These are phyloP conservation scores for Fusarium irregulare DNA, from an alignment of 2,329 filamentous ascomycete species.

Conservation along the genomic window DNA sequence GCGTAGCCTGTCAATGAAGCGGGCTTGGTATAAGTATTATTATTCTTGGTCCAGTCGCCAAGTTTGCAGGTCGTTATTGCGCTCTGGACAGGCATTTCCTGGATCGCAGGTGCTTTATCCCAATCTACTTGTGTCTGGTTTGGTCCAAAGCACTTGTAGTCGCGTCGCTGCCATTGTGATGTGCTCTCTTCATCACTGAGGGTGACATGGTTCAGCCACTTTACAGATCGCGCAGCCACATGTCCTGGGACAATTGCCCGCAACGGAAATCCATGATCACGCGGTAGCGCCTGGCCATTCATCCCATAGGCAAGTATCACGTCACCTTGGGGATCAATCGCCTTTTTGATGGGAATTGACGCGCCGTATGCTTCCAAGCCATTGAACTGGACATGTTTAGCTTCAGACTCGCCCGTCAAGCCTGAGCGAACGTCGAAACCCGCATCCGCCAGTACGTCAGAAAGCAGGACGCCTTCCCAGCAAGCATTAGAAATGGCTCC, in stretches of 20 bases:
- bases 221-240: conserved; percentile 74
- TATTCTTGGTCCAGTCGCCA: conserved; percentile 49
- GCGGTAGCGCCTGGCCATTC: conserved; percentile 72
- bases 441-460: conserved; percentile 67
- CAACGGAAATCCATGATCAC: conserved; percentile 74
- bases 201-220: conserved; percentile 74
- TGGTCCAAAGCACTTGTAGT: conserved; percentile 77
- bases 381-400: conserved; percentile 67
- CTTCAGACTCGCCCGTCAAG: conserved; percentile 51
- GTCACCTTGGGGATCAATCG: conserved; percentile 69
- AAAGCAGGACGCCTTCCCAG: conserved; percentile 67
- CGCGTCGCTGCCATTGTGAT: conserved; percentile 73
- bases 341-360: conserved; percentile 69
- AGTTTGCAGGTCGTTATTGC: conserved; percentile 68
- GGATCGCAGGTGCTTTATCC: conserved; percentile 71
- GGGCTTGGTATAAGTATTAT: conserved; percentile 25
- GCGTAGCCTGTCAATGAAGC: conserved; percentile 70
- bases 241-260: conserved; percentile 72
- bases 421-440: conserved; percentile 59
- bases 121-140: conserved; percentile 71
- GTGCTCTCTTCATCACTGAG: conserved; percentile 74
- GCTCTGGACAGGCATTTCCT: conserved; percentile 75
- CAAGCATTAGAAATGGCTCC: conserved; percentile 70
- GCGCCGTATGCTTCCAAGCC: conserved; percentile 71
- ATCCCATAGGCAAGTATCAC: conserved; percentile 75